Evolutionary conservation across 2,329 filamentous ascomycete genomes (phyloP), one percentile per base, ranked within the genome.

Genomic region (Chaetothyriales sp.): DNA sequence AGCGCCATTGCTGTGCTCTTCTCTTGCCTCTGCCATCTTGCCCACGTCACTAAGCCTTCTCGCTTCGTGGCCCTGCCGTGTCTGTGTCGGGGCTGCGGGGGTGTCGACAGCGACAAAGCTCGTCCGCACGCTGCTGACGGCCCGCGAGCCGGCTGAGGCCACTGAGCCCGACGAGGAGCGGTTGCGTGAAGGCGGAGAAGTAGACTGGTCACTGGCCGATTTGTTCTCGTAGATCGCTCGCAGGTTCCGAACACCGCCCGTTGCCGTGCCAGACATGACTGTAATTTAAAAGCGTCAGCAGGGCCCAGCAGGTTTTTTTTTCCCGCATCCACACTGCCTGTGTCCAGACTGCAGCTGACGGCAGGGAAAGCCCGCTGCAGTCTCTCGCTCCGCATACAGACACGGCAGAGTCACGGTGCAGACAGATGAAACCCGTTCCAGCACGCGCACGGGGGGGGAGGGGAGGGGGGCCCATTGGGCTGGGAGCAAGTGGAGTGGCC

Each of bases 201-300:
- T 72, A 59, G 80, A 61, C 46, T 58, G 80, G 56, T 73, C 73
- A 60, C 80, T 77, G 65, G 76, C 78, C 10, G 47, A 19, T 68
- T 80, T 85, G 65, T 81, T 80, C 73, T 89, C 85, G 66, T 89
- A 89, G 77, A 86, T 87, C 64, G 85, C 85, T 62, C 83, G 77
- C 59, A 89, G 78, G 70, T 85, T 86, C 70, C 76, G 82, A 63
- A 86, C 83, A 63, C 78, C 81, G 64, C 81, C 81, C 63, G 66
- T 71, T 48, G 68, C 68, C 68, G 61, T 67, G 48, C 50, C 49
- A 54, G 63, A 61, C 60, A 61, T 63, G 56, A 58, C 59, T 61
- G 55, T 49, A 49, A 52, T 37, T 44, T 43, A 46, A 54, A 44
- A 54, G 18, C 43, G 28, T 47, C 29, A 47, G 46, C 46, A 20